Evolutionary conservation across 2,329 filamentous ascomycete genomes (phyloP).

Genomic region (Cladosporium colombiae): DNA sequence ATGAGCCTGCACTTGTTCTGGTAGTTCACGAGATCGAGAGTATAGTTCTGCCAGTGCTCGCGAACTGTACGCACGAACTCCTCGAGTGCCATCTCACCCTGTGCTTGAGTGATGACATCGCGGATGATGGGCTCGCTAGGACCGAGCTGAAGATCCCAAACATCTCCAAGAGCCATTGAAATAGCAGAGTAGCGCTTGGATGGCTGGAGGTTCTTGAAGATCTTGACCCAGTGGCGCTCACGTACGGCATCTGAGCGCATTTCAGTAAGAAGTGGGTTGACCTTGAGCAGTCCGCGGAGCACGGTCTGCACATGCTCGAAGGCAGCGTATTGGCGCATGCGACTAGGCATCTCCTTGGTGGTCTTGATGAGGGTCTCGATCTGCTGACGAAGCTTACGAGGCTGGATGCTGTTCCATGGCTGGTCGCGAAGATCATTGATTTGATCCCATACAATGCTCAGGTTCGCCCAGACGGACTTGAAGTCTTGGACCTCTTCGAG

Average conservation of each 20-base stretch:
- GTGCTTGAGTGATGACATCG: conserved; percentile 91
- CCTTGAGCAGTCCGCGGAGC: conserved; percentile 83
- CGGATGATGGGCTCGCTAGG: conserved; percentile 85
- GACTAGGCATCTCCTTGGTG: conserved; percentile 98
- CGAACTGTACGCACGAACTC: conserved; percentile 96
- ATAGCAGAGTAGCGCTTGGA: conserved; percentile 91
- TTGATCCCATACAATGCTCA: conserved; percentile 95
- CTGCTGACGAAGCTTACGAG: conserved; percentile 84
- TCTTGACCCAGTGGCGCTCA: conserved; percentile 95
- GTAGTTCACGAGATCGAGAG: conserved; percentile 91
- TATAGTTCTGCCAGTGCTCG: conserved; percentile 95
- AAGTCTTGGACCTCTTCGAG: conserved; percentile 98
- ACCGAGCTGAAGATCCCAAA: conserved; percentile 93
- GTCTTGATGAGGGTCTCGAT: conserved; percentile 94
- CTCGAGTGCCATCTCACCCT: conserved; percentile 97
- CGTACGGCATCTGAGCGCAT: conserved; percentile 95
- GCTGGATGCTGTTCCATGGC: conserved; percentile 93
- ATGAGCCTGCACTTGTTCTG: conserved; percentile 98
- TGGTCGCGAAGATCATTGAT: conserved; percentile 90
- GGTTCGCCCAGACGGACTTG: conserved; percentile 94
- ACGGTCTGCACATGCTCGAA: conserved; percentile 97
- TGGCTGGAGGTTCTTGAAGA: conserved; percentile 93
- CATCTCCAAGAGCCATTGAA: conserved; percentile 94
- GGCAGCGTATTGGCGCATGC: conserved; percentile 99
- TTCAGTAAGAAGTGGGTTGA: conserved; percentile 83